Conservation (phyloP, 257 asterid species). For the Lycium barbarum region DNA sequence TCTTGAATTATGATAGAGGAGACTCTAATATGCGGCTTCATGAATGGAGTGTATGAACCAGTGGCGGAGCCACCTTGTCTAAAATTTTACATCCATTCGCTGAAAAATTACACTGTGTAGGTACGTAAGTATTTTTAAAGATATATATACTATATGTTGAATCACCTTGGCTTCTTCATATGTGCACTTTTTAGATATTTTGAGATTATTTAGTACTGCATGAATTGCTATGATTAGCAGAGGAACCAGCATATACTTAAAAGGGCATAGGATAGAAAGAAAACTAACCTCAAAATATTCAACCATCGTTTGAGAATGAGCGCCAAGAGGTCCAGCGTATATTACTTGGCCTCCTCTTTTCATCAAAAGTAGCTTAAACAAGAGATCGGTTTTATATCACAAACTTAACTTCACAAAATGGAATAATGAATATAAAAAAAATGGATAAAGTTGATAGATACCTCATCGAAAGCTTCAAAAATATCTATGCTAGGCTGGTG, state of each 20-base stretch:
- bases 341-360: conserved; percentile 86
- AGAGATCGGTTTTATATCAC: neutral
- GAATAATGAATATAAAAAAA: neutral
- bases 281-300: conserved; percentile 73
- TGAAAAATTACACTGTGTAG: too few species aligned
- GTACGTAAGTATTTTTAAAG: too few species aligned
- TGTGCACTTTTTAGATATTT: too few species aligned
- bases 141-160: too few species aligned
- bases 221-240: neutral
- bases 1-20: neutral
- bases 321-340: conserved; percentile 75
- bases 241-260: neutral
- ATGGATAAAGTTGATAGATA: conserved; percentile 29
- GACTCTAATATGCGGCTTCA: neutral
- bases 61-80: too few species aligned
- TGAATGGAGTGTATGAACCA: neutral
- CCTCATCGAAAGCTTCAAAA: conserved; percentile 94
- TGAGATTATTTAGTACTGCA: neutral
- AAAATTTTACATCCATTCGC: too few species aligned
- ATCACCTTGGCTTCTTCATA: too few species aligned
- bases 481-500: conserved; percentile 92
- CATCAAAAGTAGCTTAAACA: conserved; percentile 63
- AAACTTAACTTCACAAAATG: neutral
- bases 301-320: conserved; percentile 60
- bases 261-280: neutral